Evolutionary conservation across 108 stramenopile species (phyloP), one percentile per base, ranked within the genome.

Genomic region (Discostella pseudostelligera): DNA sequence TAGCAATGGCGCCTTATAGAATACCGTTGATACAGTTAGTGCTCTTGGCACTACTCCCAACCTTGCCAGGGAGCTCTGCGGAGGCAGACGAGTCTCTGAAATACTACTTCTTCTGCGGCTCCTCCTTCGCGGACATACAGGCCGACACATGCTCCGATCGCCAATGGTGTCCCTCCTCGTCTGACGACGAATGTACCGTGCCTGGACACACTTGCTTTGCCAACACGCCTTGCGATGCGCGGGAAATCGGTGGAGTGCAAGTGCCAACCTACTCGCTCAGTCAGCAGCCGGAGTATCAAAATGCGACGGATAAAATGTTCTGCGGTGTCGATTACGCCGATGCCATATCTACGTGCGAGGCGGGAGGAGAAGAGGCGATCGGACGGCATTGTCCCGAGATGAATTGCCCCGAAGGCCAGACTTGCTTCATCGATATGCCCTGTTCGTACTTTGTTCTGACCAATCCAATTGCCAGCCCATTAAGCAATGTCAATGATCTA

Each of bases 181-280:
- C 48, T 20, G 74, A 76, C 49, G 74, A 76, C 62, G 74, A 76
- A 51, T 76, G 74, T 40, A 17, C 51, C 56, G 28, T 69, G 8
- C 67, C 74, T 0, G 74, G 74, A 6, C 74, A 76, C 28, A 76
- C 67, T 1, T 76, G 74, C 74, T 76, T 76, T 56, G 74, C 74
- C 67, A 76, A 76, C 74, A 76, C 74, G 1, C 74, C 74, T 13
- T 76, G 74, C 62, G 74, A 76, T 36, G 74, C 74, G 2, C 74
- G 74, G 0, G 13, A 35, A 24, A 76, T 76, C 32, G 47, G 20
- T 0, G 62, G 56, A 25, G 53, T 76, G 14, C 4, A 11, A 4
- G 67, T 76, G 36, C 74, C 74, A n/a, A 76, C 74, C 56, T 76
- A 64, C 57, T 69, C 67, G 9, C 62, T 76, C 3, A 48, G 45